Percentiles rank a stretch among this genome's conserved stretches.
Conservation (phyloP, 805 yeast species). For the Metschnikowia borealis region DNA sequence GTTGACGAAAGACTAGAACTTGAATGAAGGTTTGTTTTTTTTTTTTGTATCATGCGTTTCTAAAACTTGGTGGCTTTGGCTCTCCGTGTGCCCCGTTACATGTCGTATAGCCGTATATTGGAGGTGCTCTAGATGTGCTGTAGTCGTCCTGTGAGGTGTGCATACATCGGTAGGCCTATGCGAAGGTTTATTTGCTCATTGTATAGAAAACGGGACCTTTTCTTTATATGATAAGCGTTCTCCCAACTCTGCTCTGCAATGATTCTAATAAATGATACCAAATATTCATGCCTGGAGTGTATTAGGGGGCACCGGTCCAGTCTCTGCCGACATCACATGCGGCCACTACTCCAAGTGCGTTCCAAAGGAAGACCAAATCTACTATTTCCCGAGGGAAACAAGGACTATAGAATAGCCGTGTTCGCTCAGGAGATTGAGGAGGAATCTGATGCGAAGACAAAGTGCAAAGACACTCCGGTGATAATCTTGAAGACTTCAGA, state of each 20-base stretch:
- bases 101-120: no score
- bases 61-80: no score
- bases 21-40: not conserved
- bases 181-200: constrained; percentile 5
- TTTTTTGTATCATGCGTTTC: no score
- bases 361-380: constrained; percentile 84
- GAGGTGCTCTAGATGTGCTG: not conserved
- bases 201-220: not conserved
- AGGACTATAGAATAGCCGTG: constrained; percentile 56
- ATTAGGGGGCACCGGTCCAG: constrained; percentile 91
- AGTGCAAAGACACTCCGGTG: constrained; percentile 23
- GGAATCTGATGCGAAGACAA: not conserved
- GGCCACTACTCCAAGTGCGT: constrained; percentile 82
- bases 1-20: not conserved
- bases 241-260: constrained; percentile 28
- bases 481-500: constrained; percentile 34
- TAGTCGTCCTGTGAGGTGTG: not conserved
- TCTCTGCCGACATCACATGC: constrained; percentile 72
- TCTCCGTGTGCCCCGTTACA: no score
- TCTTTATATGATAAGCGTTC: not conserved
- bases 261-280: constrained; percentile 76
- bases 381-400: constrained; percentile 43
- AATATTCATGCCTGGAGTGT: constrained; percentile 82
- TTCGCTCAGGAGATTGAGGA: constrained; percentile 41
- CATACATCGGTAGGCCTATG: not conserved